Conservation (phyloP, 352 stramenopile genomes). For the Phytophthora multivora region DNA sequence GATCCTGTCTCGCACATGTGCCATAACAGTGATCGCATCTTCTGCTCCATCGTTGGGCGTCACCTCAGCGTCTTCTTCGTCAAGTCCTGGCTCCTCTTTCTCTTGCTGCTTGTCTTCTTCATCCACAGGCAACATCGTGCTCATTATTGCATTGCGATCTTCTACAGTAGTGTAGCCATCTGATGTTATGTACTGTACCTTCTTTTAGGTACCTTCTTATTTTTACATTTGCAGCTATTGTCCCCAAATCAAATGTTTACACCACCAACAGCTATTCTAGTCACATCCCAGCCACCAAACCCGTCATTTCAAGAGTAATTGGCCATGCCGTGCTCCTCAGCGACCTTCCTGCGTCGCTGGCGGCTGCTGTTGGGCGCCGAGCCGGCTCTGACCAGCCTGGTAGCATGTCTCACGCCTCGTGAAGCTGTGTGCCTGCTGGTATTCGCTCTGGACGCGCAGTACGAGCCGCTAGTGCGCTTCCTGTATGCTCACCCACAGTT, state of each 20-base stretch:
- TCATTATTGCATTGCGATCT: constrained; percentile 13
- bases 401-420: constrained; percentile 27
- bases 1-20: constrained; percentile 74
- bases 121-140: constrained; percentile 2
- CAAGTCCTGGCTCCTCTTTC: constrained; percentile 7
- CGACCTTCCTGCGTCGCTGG: constrained; percentile 25
- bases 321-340: constrained; percentile 1
- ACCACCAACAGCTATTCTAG: constrained; percentile 8
- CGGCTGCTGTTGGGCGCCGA: constrained; percentile 23
- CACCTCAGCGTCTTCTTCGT: constrained; percentile 10
- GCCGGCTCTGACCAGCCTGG: constrained; percentile 23
- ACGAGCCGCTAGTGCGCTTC: constrained; percentile 27
- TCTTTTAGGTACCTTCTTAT: neutral
- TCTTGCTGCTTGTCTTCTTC: constrained; percentile 3
- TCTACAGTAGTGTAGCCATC: constrained; percentile 20
- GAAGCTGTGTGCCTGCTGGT: constrained; percentile 42
- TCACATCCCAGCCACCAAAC: constrained; percentile 2
- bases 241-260: neutral
- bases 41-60: constrained; percentile 53
- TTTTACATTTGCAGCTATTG: neutral
- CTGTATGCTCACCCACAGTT: constrained; percentile 37
- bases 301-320: neutral
- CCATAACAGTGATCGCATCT: constrained; percentile 64
- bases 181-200: constrained; percentile 3
- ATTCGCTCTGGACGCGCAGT: constrained; percentile 35